These are phyloP conservation scores for Chimonanthus salicifolius DNA, from an alignment of 164 flowering plant species.

Conservation along the genomic window DNA sequence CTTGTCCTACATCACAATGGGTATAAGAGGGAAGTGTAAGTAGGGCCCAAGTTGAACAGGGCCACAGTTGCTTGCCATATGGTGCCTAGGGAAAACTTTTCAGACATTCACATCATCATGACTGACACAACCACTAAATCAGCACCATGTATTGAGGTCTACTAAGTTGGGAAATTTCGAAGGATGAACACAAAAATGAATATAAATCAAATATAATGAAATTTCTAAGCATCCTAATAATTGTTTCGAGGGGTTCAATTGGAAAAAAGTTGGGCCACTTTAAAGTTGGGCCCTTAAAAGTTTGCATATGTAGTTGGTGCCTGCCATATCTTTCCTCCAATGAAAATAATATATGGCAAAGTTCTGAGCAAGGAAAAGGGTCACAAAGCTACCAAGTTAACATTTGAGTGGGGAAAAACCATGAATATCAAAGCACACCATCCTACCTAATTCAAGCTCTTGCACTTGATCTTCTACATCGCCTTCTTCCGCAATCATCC, in stretches of 20 bases:
- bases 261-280: background rate
- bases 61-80: too few relatives aligned
- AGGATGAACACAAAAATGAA: too few relatives aligned
- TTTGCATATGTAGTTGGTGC: background rate
- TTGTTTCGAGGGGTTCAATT: background rate
- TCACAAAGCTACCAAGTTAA: background rate
- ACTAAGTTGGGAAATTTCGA: too few relatives aligned
- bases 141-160: too few relatives aligned
- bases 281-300: background rate
- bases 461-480: slow-evolving; percentile 54
- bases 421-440: background rate
- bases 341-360: background rate
- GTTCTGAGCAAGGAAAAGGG: background rate
- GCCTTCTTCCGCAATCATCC: slow-evolving; percentile 43
- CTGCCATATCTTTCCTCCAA: background rate
- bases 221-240: background rate
- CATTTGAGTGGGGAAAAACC: background rate
- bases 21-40: too few relatives aligned
- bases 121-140: too few relatives aligned
- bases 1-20: too few relatives aligned
- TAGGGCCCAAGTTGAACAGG: too few relatives aligned
- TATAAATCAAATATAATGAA: too few relatives aligned
- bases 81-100: too few relatives aligned
- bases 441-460: slow-evolving; percentile 63
- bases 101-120: too few relatives aligned